Evolutionary conservation across 2,329 filamentous ascomycete species (phyloP).

Genomic region (Fusarium redolens): DNA sequence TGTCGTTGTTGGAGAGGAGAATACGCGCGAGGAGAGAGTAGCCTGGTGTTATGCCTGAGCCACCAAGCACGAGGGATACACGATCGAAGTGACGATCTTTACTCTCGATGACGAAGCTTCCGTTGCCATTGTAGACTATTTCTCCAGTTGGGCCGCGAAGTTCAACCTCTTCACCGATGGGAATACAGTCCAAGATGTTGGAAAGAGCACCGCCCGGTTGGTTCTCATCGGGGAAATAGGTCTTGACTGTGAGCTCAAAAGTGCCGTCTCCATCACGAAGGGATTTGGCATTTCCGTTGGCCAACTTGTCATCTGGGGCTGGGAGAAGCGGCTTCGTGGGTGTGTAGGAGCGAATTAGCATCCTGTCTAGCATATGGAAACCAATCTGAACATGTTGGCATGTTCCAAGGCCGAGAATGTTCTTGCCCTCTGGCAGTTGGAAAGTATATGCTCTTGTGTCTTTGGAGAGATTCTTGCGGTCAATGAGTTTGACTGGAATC

Average conservation of each 20-base stretch:
- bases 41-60: conserved; percentile 63
- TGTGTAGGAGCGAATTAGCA: background rate
- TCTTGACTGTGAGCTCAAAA: background rate
- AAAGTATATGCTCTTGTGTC: background rate
- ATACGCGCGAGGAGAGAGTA: conserved; percentile 61
- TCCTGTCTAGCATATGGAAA: background rate
- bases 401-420: background rate
- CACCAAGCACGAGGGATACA: conserved; percentile 61
- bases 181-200: background rate
- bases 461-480: background rate
- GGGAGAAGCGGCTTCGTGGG: background rate
- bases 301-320: rapidly evolving
- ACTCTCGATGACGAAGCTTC: conserved; percentile 58
- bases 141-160: conserved; percentile 63
- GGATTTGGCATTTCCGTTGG: background rate
- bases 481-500: background rate
- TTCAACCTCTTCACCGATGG: conserved; percentile 45
- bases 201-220: background rate
- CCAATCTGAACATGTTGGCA: background rate
- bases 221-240: background rate
- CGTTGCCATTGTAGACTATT: conserved; percentile 60
- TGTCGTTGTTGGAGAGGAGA: conserved; percentile 48
- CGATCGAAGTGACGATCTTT: conserved; percentile 55
- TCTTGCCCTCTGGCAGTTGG: background rate
- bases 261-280: background rate